Evolutionary conservation across 2,329 filamentous ascomycete genomes (phyloP).

Genomic region (Alternaria consortialis): DNA sequence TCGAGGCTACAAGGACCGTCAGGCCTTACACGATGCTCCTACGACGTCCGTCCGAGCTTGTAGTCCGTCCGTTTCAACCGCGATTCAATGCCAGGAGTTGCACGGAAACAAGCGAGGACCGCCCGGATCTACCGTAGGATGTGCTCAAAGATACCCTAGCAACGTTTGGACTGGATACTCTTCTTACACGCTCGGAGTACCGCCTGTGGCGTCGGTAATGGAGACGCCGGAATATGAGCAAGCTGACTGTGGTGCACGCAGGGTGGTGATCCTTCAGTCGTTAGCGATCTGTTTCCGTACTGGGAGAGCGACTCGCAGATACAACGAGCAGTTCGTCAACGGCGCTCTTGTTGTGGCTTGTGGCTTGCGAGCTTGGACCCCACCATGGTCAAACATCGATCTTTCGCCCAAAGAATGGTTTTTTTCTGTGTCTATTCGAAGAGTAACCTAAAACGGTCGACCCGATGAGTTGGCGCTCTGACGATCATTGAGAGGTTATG

Average conservation of each 20-base stretch:
- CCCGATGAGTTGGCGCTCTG: constrained; percentile 26
- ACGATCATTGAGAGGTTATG: constrained; percentile 30
- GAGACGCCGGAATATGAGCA: constrained; percentile 29
- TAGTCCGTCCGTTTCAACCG: constrained; percentile 22
- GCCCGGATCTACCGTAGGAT: constrained; percentile 9
- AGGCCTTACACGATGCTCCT: constrained; percentile 3
- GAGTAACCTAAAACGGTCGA: constrained; percentile 31
- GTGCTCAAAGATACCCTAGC: constrained; percentile 19
- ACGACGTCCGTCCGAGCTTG: constrained; percentile 17
- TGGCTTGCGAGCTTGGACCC: constrained; percentile 17
- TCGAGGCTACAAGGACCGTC: not conserved
- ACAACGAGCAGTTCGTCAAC: constrained; percentile 13
- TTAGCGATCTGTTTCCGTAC: not conserved
- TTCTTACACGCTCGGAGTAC: constrained; percentile 23
- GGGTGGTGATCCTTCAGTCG: constrained; percentile 27
- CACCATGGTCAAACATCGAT: constrained; percentile 27
- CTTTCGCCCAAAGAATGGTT: constrained; percentile 20
- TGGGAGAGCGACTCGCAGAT: not conserved
- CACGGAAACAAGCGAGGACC: constrained; percentile 18
- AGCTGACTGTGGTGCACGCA: constrained; percentile 26
- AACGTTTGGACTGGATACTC: constrained; percentile 10
- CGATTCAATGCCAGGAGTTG: constrained; percentile 15
- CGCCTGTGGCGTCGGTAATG: constrained; percentile 30
- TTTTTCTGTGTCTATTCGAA: constrained; percentile 28
- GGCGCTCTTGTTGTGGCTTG: constrained; percentile 15